These are phyloP conservation scores for Backusella sp. DNA, from an alignment of 192 early-diverging fungal genomes.

Conservation along the genomic window DNA sequence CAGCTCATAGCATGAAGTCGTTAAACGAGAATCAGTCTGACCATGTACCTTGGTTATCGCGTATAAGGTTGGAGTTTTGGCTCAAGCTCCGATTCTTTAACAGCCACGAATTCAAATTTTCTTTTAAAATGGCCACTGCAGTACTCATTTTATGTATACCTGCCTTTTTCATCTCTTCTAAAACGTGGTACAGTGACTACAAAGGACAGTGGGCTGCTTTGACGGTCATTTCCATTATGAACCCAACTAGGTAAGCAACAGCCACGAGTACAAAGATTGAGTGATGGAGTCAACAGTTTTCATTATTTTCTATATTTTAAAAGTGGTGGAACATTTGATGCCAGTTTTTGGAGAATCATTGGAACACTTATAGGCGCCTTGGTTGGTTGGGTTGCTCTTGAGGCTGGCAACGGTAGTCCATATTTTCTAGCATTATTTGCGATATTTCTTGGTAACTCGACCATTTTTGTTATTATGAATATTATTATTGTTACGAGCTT, in stretches of 20 bases:
- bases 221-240: constrained; percentile 43
- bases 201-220: constrained; percentile 50
- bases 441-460: constrained; percentile 22
- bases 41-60: not conserved
- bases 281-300: not conserved
- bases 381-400: constrained; percentile 35
- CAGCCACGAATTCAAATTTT: constrained; percentile 47
- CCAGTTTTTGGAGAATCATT: constrained; percentile 41
- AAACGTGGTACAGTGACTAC: constrained; percentile 21
- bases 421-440: constrained; percentile 31
- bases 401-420: constrained; percentile 17
- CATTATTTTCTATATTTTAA: not conserved
- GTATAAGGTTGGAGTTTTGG: constrained; percentile 43
- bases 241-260: constrained; percentile 29
- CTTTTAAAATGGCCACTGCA: constrained; percentile 49
- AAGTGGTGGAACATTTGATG: constrained; percentile 44
- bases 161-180: constrained; percentile 39
- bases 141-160: constrained; percentile 38
- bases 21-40: not conserved
- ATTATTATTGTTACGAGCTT: not conserved
- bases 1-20: not conserved
- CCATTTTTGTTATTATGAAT: not conserved
- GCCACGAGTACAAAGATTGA: no score
- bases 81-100: constrained; percentile 34
- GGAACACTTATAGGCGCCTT: constrained; percentile 44